phyloP scores from a whole-genome alignment of 352 stramenopile genomes.

The Pythium utonaiense region DNA sequence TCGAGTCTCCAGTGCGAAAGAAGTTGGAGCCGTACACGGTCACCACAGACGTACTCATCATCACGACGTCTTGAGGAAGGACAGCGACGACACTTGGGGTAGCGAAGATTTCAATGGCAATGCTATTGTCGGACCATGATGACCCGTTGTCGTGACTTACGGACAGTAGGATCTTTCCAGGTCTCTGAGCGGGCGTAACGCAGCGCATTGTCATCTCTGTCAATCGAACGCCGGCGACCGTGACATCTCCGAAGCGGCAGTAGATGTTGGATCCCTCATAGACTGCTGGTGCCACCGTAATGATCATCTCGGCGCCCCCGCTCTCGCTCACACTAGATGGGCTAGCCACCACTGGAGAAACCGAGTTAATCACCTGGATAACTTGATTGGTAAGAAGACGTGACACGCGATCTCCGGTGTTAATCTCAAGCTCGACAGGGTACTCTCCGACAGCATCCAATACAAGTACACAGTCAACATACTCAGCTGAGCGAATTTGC shows the following conservation, averaged over 20 bases:
- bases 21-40: slow-evolving; percentile 24
- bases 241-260: slow-evolving; percentile 18
- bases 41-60: slow-evolving; percentile 10
- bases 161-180: slow-evolving; percentile 3
- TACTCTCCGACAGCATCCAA: neutral
- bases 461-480: slow-evolving; percentile 5
- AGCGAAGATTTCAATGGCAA: slow-evolving; percentile 2
- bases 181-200: slow-evolving; percentile 6
- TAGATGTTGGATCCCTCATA: slow-evolving; percentile 7
- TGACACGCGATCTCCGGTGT: neutral
- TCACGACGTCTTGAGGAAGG: slow-evolving; percentile 16
- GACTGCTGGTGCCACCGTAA: slow-evolving; percentile 15
- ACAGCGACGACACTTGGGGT: slow-evolving; percentile 11
- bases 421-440: slow-evolving; percentile 7
- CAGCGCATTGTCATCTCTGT: slow-evolving; percentile 12
- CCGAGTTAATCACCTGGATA: slow-evolving; percentile 4
- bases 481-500: neutral
- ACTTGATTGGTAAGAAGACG: neutral
- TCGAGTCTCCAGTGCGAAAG: neutral
- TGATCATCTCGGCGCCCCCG: slow-evolving; percentile 34
- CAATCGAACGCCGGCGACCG: slow-evolving; percentile 2
- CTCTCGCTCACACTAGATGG: slow-evolving; percentile 39
- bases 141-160: slow-evolving; percentile 18
- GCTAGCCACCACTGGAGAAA: slow-evolving; percentile 1
- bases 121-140: slow-evolving; percentile 10